Base-by-base conservation (phyloP, 768 basidiomycete species). In the Trametes gibbosa region DNA sequence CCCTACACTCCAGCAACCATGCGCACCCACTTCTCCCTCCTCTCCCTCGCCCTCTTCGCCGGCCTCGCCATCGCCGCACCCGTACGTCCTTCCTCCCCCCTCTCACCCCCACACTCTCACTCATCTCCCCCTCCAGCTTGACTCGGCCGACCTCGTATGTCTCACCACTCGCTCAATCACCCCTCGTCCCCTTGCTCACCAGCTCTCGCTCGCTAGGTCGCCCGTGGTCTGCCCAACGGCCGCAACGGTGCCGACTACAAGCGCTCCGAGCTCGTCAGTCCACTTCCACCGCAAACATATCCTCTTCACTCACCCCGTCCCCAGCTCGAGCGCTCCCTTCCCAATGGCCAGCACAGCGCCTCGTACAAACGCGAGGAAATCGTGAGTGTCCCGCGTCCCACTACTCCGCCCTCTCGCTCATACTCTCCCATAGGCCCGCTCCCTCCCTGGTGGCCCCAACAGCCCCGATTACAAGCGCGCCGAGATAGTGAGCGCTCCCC, bases 41-140 rank as follows among this genome's bases (percentile, higher is more conserved):
- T 70, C 59, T 29, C 64, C 62, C 39, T 66, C 49, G 59, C 66
- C 53, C n/a, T 59, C 56, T 61, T 69, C 59, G 63, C 63, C 42
- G 60, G 61, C 57, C 17, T 67, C 53, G 65, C 62, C 56, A 29
- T 63, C 45, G 68, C 68, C 34, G 61, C 62, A 24, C 67, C 68
- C 23, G 65, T 68, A 21, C 43, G 62, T 63, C 41, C 13, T 23
- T 50, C 25, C 43, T 53, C 25, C 37, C 45, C 25, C 17, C 21
- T 25, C 24, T 21, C 10, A 24, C 35, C 2, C 52, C 47, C 12
- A n/a, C 37, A 21, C 21, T 7, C 37, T 16, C 41, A 35, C 23
- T 53, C n/a, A 34, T 37, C 42, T 35, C 16, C 32, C 13, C 8
- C 27, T 24, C 19, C 41, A 58, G 59, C 21, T 50, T 29, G 53